phyloP scores from a whole-genome alignment of 768 basidiomycete species.

The Scleroderma citrinum region DNA sequence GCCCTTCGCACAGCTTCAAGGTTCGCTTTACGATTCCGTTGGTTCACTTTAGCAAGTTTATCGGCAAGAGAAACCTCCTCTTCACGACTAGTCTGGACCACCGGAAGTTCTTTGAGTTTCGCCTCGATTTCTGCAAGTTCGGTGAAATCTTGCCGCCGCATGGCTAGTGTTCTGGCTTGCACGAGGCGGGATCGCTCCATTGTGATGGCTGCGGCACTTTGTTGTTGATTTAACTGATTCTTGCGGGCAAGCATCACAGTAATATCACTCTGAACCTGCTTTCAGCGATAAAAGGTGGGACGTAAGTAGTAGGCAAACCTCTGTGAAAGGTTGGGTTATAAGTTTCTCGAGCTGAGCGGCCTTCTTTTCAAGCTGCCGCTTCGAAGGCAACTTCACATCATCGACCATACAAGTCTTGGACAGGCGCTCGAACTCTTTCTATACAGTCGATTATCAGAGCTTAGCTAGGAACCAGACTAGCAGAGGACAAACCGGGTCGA shows the following conservation, averaged over 20 bases:
- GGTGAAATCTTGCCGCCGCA: conserved; percentile 61
- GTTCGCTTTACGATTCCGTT: conserved; percentile 84
- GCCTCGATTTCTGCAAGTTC: conserved; percentile 60
- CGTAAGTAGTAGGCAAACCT: conserved; percentile 43
- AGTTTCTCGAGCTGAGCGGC: conserved; percentile 54
- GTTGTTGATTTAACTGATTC: conserved; percentile 35
- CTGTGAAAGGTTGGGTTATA: conserved; percentile 61
- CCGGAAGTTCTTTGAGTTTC: conserved; percentile 51
- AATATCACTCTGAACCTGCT: conserved; percentile 62
- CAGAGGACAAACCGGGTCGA: conserved; percentile 48
- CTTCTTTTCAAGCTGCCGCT: conserved; percentile 62
- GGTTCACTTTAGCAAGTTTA: conserved; percentile 75
- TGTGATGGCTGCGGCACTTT: conserved; percentile 29
- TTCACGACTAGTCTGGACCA: conserved; percentile 14
- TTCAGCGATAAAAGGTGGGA: conserved; percentile 7
- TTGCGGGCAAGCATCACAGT: conserved; percentile 72
- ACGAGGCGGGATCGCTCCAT: conserved; percentile 63
- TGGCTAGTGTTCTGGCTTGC: conserved; percentile 68
- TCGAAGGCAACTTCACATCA: conserved; percentile 61
- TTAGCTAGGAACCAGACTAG: conserved; percentile 1
- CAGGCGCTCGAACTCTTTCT: conserved; percentile 75
- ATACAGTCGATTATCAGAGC: conserved; percentile 10
- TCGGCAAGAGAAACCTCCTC: conserved; percentile 33
- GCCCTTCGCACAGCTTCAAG: conserved; percentile 73
- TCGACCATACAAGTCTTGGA: conserved; percentile 39